Base-by-base conservation (phyloP, 1,284 basidiomycete species). In the Marasmius tenuissimus region DNA sequence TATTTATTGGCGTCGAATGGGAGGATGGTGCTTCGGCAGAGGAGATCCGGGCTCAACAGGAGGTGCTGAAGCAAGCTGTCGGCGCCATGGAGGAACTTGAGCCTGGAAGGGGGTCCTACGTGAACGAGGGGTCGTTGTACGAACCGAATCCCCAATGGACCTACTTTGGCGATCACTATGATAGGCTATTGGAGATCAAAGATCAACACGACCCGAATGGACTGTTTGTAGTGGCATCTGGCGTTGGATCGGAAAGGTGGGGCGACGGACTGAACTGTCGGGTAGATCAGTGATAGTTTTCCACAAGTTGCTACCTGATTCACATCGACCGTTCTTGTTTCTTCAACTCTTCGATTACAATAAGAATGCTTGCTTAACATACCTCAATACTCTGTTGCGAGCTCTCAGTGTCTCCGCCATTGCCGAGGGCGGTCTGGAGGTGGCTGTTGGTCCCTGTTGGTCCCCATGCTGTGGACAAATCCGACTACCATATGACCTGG, bases 121-220 rank as follows among this genome's bases (percentile, higher is more conserved):
- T 78, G 47, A 80, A 82, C 58, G 80, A 81, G 81, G 80, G 74
- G 4, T 78, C 76, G 0, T 63, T 75, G 18, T 77, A 75, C 47
- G 75, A 83, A 62, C 58, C 68, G 1, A 65, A 81, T 47, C 76
- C 73, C 60, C 69, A 76, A 64, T 61, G 71, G 4, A 70, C 76
- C 0, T 82, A 80, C 69, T 84, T 79, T 63, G 81, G 81, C 0
- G 60, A 70, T 3, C 78, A 83, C 63, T 81, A 81, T 54, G 38
- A 66, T 3, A 67, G 63, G 27, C 64, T 83, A 47, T 76, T 73
- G 62, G 63, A 51, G 0, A 80, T 84, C 69, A 84, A 83, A 67
- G 56, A 67, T 5, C 75, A 69, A 58, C 79, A 81, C 61, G 82
- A 84, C 64, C 76, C 79, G 0, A 57, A 71, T 14, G 71, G 72